Evolutionary conservation across 164 flowering plant genomes (phyloP).

Genomic region (Stephania yunnanensis): DNA sequence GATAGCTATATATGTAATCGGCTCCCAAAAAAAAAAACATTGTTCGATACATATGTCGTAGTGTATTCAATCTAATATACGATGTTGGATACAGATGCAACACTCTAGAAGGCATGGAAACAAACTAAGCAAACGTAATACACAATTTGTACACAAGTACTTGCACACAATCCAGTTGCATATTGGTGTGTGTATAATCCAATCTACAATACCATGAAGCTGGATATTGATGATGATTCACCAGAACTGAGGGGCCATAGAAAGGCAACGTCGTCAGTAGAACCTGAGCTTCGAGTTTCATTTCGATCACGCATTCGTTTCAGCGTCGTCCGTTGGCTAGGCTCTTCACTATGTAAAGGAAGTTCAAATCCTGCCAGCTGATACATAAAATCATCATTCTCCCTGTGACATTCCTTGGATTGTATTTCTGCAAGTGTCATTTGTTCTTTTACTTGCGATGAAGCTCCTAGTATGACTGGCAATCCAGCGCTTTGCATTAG

Average conservation of each 20-base stretch:
- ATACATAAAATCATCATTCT: slow-evolving; percentile 5
- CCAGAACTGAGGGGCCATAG: slow-evolving; percentile 5
- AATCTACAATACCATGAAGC: background rate
- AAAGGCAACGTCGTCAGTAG: slow-evolving; percentile 9
- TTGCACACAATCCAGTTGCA: background rate
- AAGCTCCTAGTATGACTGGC: background rate
- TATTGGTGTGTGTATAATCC: background rate
- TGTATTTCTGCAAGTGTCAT: slow-evolving; percentile 15
- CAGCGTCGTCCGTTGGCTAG: slow-evolving; percentile 3
- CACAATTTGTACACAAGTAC: background rate
- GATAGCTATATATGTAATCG: too few relatives aligned
- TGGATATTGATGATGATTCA: slow-evolving; percentile 8
- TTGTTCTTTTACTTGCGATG: slow-evolving; percentile 2
- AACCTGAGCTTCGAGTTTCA: slow-evolving; percentile 2
- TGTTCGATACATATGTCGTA: background rate
- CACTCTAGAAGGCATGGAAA: background rate
- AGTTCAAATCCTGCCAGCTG: slow-evolving; percentile 9
- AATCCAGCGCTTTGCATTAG: background rate
- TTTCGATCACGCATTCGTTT: background rate
- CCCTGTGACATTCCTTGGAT: slow-evolving; percentile 20
- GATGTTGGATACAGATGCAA: background rate
- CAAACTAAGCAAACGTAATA: background rate
- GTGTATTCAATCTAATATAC: background rate
- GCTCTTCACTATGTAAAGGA: background rate
- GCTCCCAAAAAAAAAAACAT: too few relatives aligned